Conservation (phyloP, 192 early-diverging fungal genomes). For the Backusella parvicylindrica region DNA sequence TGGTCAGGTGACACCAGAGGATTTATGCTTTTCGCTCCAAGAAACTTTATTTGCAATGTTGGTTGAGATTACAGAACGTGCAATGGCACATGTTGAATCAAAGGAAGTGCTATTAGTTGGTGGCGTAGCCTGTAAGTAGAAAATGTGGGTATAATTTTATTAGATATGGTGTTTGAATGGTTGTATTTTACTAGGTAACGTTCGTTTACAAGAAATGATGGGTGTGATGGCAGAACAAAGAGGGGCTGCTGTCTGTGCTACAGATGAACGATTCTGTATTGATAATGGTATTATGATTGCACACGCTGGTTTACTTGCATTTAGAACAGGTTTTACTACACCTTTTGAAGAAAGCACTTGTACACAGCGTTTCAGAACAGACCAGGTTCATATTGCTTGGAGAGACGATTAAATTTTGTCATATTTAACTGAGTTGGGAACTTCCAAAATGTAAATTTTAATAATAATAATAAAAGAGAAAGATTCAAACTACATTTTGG, state of each 20-base stretch:
- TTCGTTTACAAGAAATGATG: constrained; percentile 98
- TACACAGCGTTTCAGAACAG: constrained; percentile 92
- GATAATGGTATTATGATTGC: constrained; percentile 99
- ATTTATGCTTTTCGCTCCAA: constrained; percentile 96
- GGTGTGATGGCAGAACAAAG: constrained; percentile 88
- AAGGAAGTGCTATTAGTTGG: constrained; percentile 93
- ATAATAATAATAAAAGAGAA: neutral
- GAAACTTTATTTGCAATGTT: constrained; percentile 99
- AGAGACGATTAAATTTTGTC: constrained; percentile 37
- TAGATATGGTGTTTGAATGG: neutral
- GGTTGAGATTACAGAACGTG: constrained; percentile 97
- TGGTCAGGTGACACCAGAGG: constrained; percentile 65
- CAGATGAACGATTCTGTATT: constrained; percentile 97
- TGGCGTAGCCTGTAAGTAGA: constrained; percentile 83
- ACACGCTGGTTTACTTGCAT: constrained; percentile 88
- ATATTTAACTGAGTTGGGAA: neutral
- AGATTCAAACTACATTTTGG: no score
- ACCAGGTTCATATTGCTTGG: constrained; percentile 83
- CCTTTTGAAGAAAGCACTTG: constrained; percentile 81
- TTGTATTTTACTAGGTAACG: constrained; percentile 60
- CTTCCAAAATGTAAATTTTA: neutral
- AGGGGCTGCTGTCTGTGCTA: constrained; percentile 86
- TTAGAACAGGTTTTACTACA: constrained; percentile 78
- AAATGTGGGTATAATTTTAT: neutral
- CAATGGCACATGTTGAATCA: constrained; percentile 96